phyloP scores from a whole-genome alignment of 2,329 filamentous ascomycete species.

The Fusarium denticulatum region DNA sequence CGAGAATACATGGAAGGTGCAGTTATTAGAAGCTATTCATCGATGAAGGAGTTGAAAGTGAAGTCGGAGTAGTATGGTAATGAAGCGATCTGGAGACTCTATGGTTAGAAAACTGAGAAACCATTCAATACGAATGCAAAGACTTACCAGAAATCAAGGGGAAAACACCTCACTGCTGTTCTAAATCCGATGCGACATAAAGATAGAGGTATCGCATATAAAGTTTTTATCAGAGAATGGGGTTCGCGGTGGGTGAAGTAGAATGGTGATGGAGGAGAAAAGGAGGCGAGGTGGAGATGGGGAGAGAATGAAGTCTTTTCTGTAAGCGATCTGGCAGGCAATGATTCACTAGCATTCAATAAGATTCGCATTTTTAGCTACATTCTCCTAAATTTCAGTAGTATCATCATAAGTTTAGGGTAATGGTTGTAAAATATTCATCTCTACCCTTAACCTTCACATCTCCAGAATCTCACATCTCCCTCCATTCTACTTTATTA shows the following conservation, averaged over 20 bases:
- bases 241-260: background rate
- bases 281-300: background rate
- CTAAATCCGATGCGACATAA: too few species aligned
- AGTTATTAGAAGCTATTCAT: too few species aligned
- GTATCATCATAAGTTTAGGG: background rate
- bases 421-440: background rate
- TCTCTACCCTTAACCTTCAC: background rate
- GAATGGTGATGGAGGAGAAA: background rate
- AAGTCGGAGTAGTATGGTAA: too few species aligned
- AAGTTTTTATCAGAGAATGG: background rate
- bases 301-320: background rate
- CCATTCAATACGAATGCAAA: too few species aligned
- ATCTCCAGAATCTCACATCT: background rate
- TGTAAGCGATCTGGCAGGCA: accelerated
- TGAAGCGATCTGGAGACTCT: too few species aligned
- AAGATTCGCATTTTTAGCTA: background rate
- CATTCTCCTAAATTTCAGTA: background rate
- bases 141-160: too few species aligned
- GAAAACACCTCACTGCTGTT: too few species aligned
- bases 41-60: too few species aligned
- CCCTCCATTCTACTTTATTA: background rate
- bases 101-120: too few species aligned
- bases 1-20: too few species aligned
- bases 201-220: too few species aligned
- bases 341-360: background rate